A percentile compares a stretch with the other conserved stretches of the same genome.
Conservation (phyloP, 179 eudicot genomes). For the Beta corolliflora region DNA sequence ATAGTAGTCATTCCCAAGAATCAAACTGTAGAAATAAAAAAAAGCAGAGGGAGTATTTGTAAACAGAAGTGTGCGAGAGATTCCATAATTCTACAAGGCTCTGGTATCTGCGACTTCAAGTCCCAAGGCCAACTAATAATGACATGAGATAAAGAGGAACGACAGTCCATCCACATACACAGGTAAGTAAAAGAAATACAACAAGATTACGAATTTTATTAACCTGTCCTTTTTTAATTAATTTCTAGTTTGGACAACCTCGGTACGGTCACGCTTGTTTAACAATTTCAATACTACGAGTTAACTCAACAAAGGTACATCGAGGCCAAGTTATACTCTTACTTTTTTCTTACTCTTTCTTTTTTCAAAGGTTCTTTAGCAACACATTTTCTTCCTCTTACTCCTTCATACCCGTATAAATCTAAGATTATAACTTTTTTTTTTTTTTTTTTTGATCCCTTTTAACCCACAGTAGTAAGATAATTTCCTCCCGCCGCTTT, state of each 20-base stretch:
- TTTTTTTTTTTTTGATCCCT: too few species aligned
- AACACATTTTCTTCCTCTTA: too few species aligned
- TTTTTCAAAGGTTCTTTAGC: too few species aligned
- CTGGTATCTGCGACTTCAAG: slow-evolving; percentile 52
- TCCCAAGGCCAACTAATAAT: slow-evolving; percentile 79
- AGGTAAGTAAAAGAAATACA: not conserved
- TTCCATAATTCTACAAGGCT: slow-evolving; percentile 24
- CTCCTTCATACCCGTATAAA: too few species aligned
- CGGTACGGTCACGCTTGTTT: not conserved
- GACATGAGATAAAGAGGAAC: slow-evolving; percentile 44
- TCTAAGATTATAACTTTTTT: too few species aligned
- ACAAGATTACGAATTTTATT: not conserved
- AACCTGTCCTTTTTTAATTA: not conserved
- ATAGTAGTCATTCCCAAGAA: too few species aligned
- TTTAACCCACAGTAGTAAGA: too few species aligned
- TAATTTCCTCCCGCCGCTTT: too few species aligned
- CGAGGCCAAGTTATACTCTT: too few species aligned
- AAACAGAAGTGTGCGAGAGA: slow-evolving; percentile 18
- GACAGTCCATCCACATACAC: slow-evolving; percentile 34
- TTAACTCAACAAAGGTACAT: not conserved
- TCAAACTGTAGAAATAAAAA: too few species aligned
- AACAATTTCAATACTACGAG: not conserved
- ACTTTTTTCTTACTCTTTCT: too few species aligned
- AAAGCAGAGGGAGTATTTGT: too few species aligned
- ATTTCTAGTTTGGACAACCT: not conserved